phyloP scores from a whole-genome alignment of 2,329 filamentous ascomycete genomes.

The Nothophoma quercina region DNA sequence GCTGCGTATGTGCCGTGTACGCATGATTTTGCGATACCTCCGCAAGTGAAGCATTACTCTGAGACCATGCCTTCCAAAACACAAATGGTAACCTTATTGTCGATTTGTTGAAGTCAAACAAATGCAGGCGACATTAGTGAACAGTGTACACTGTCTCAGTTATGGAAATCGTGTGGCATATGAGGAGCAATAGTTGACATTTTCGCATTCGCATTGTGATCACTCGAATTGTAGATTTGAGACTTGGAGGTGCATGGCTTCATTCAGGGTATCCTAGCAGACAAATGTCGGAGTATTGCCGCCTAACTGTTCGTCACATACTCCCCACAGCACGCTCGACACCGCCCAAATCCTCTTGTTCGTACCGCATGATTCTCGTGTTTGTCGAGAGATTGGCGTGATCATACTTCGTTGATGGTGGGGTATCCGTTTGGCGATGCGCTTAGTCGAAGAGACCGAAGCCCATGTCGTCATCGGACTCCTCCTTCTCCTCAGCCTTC shows the following conservation, averaged over 20 bases:
- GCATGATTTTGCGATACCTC: too few relatives aligned
- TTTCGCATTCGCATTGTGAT: not conserved
- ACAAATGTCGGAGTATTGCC: conserved; percentile 28
- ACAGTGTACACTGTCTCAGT: too few relatives aligned
- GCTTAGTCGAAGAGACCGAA: conserved; percentile 73
- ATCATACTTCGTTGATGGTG: conserved; percentile 39
- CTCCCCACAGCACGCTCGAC: conserved; percentile 46
- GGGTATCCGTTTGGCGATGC: conserved; percentile 32
- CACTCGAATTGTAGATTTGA: not conserved
- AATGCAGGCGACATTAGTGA: too few relatives aligned
- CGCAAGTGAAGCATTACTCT: too few relatives aligned
- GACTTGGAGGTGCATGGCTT: conserved; percentile 45
- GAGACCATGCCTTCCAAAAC: too few relatives aligned
- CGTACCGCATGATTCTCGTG: conserved; percentile 44
- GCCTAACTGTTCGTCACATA: conserved; percentile 28
- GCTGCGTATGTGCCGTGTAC: too few relatives aligned
- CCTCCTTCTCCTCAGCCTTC: conserved; percentile 81
- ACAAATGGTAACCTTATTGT: too few relatives aligned
- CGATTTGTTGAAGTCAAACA: too few relatives aligned
- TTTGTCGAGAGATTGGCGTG: conserved; percentile 36
- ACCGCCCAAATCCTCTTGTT: conserved; percentile 43
- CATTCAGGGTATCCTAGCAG: conserved; percentile 45
- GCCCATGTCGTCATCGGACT: conserved; percentile 78
- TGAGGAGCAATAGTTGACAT: too few relatives aligned
- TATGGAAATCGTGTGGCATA: too few relatives aligned